Percentiles rank a stretch among this genome's conserved stretches.
These are phyloP conservation scores for Neobulgaria alba DNA, from an alignment of 2,329 filamentous ascomycete genomes.

Conservation along the genomic window DNA sequence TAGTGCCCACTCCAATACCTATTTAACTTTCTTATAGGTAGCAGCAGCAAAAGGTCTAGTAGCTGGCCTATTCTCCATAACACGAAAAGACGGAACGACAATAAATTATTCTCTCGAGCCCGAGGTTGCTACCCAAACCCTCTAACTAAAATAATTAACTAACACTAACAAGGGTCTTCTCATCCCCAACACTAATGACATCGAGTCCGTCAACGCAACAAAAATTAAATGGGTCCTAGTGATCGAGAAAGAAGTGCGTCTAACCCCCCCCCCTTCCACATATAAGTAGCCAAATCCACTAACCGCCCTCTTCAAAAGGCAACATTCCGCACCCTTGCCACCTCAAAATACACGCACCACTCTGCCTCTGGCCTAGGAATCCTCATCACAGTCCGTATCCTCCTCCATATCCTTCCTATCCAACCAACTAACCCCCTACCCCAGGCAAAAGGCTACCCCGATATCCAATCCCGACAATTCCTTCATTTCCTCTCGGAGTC, in stretches of 20 bases:
- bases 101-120: conserved; percentile 32
- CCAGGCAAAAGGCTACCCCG: conserved; percentile 76
- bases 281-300: too few relatives aligned
- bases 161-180: conserved; percentile 42
- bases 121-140: conserved; percentile 28
- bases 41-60: conserved; percentile 68
- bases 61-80: conserved; percentile 46
- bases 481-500: conserved; percentile 43
- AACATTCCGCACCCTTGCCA: conserved; percentile 61
- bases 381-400: conserved; percentile 53
- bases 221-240: conserved; percentile 57
- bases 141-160: background rate
- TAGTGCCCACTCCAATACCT: background rate
- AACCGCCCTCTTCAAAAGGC: conserved; percentile 45
- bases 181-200: conserved; percentile 45
- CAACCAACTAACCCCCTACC: background rate
- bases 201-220: conserved; percentile 42
- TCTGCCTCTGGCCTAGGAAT: conserved; percentile 47
- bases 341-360: conserved; percentile 44
- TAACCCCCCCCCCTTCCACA: too few relatives aligned
- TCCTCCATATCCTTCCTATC: background rate
- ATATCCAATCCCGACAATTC: conserved; percentile 60
- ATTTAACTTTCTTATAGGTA: conserved; percentile 37
- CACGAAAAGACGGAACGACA: conserved; percentile 36
- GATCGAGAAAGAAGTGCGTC: conserved; percentile 72